Evolutionary conservation across 176 grass and related monocot genomes (phyloP), one percentile per base, ranked within the genome.

Genomic region (Stipa capillata): DNA sequence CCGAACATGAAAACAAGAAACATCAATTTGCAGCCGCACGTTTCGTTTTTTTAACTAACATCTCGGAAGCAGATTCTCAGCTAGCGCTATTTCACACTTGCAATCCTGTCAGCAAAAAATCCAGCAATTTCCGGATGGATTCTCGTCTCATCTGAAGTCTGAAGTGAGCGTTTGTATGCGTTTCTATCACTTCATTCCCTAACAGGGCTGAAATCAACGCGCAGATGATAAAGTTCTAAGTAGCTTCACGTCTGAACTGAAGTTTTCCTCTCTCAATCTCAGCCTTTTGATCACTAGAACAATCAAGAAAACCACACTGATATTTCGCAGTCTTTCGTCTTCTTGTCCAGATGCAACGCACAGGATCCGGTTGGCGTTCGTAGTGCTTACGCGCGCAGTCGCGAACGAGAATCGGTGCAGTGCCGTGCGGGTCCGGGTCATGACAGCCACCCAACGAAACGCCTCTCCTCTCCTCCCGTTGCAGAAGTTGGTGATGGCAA

Each of bases 381-480:
- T 79, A 83, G 74, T 15, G 48, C 67, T 65, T 14, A 87, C 65
- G n/a, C n/a, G n/a, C n/a, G 86, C 86, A 67, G 74, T 39, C 32
- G 25, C 36, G 13, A 16, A 57, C 12, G 47, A 82, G 69, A 34
- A 28, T 9, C 0, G 43, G 18, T 8, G n/a, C 17, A 35, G 48
- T 77, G 74, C 74, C 65, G 65, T 66, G 80, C 63, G 66, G 58
- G 86, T 36, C 85, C 79, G 20, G 65, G 40, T n/a, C n/a, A n/a
- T n/a, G 41, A 62, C 16, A 35, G 4, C n/a, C 47, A 44, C 71
- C 71, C 15, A 28, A 52, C 34, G 23, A 29, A 76, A 70, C 34
- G 39, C 36, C 31, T 15, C 36, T 54, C 31, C 23, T 17, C 10
- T 24, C 34, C 40, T 82, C 66, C 54, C 56, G 7, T 24, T 35